phyloP scores from a whole-genome alignment of 148 eudicot genomes.

The Rhododendron williamsianum region DNA sequence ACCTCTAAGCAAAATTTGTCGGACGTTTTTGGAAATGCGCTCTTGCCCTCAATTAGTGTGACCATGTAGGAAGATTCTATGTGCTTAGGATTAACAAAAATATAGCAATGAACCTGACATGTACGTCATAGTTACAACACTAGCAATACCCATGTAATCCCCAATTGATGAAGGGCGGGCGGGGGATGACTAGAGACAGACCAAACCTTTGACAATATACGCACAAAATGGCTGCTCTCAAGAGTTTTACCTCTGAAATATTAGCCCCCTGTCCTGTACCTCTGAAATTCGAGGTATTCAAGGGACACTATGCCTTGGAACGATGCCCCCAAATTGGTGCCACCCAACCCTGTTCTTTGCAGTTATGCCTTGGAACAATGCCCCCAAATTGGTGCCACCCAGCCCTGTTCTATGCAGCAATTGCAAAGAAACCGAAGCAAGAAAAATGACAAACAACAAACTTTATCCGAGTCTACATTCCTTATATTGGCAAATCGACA shows the following conservation, averaged over 20 bases:
- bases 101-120: neutral
- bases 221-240: neutral
- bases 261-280: neutral
- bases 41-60: neutral
- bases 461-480: neutral
- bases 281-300: neutral
- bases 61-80: neutral
- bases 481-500: neutral
- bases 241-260: neutral
- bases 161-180: neutral
- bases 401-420: neutral
- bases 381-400: neutral
- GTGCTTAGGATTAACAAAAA: neutral
- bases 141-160: neutral
- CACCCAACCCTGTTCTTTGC: neutral
- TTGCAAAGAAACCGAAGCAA: neutral
- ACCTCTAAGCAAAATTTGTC: neutral
- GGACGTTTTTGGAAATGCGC: neutral
- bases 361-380: neutral
- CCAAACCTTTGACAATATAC: neutral
- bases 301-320: neutral
- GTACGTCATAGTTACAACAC: neutral
- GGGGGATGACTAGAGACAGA: neutral
- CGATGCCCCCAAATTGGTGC: neutral
- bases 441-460: neutral